Evolutionary conservation across 2,329 filamentous ascomycete species (phyloP).

Genomic region (Myotisia sp.): DNA sequence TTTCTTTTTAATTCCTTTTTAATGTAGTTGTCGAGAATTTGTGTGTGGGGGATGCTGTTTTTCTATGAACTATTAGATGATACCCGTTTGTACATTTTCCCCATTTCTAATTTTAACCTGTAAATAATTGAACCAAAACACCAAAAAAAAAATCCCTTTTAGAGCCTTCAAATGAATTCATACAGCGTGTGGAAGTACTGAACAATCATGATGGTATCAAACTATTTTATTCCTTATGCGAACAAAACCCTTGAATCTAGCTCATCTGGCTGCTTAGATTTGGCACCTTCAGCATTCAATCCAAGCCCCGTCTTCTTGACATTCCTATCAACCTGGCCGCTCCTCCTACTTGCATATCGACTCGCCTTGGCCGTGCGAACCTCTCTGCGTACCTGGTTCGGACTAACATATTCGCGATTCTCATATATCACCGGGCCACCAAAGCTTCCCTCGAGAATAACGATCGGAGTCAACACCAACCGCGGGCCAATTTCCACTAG

Average conservation of each 20-base stretch:
- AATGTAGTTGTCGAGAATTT: no score
- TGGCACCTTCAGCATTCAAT: constrained; percentile 53
- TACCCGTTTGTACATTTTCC: no score
- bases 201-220: no score
- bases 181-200: no score
- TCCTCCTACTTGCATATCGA: constrained; percentile 61
- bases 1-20: no score
- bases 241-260: constrained; percentile 68
- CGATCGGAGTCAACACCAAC: constrained; percentile 83
- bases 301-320: constrained; percentile 66
- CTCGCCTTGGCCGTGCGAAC: constrained; percentile 60
- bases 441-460: constrained; percentile 89
- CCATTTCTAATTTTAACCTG: no score
- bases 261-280: constrained; percentile 48
- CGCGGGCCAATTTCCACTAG: constrained; percentile 88
- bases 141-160: no score
- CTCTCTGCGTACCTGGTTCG: constrained; percentile 84
- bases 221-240: constrained; percentile 43
- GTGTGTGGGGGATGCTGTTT: no score
- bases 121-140: no score
- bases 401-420: constrained; percentile 93
- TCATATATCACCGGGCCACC: constrained; percentile 95
- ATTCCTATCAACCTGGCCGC: constrained; percentile 56
- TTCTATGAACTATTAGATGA: no score
- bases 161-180: no score